Percentiles rank a stretch among this genome's conserved stretches.
These are phyloP conservation scores for Penicillium sp. DNA, from an alignment of 2,329 filamentous ascomycete genomes.

Conservation along the genomic window DNA sequence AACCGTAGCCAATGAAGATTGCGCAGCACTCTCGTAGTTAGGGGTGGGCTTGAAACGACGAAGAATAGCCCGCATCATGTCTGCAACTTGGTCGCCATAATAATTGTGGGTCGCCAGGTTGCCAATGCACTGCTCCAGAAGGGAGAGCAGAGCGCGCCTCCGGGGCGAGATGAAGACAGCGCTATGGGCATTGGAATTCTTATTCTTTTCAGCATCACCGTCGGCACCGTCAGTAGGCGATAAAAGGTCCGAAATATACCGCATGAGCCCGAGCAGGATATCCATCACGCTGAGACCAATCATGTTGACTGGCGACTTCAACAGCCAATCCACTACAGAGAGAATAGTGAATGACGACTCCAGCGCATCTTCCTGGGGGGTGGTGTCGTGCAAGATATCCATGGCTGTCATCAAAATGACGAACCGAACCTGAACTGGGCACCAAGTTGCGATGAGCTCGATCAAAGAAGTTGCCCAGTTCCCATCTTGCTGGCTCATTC, in stretches of 20 bases:
- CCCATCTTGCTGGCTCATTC: conserved; percentile 56
- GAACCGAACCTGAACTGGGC: conserved; percentile 92
- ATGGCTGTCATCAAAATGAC: conserved; percentile 83
- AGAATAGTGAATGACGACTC: conserved; percentile 76
- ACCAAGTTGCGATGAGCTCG: conserved; percentile 80
- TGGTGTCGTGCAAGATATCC: conserved; percentile 73
- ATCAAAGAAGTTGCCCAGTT: conserved; percentile 86
- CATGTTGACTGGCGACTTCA: conserved; percentile 88
- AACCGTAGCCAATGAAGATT: conserved; percentile 45
- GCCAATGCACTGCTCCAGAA: conserved; percentile 84
- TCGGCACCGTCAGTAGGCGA: conserved; percentile 62
- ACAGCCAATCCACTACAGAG: conserved; percentile 78
- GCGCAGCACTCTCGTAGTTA: conserved; percentile 51
- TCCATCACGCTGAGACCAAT: conserved; percentile 98
- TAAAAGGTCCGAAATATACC: conserved; percentile 79
- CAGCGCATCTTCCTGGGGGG: conserved; percentile 72
- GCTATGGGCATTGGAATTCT: conserved; percentile 17
- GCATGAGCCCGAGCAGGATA: conserved; percentile 81
- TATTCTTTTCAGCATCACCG: conserved; percentile 36
- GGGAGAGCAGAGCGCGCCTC: conserved; percentile 68
- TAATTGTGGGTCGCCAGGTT: conserved; percentile 93
- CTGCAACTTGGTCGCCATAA: conserved; percentile 92
- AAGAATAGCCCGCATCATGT: conserved; percentile 87
- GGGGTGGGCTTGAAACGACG: conserved; percentile 73
- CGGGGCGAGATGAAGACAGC: conserved; percentile 53